Evolutionary conservation across 331 rosid species (phyloP).

Genomic region (Quercus phellos): DNA sequence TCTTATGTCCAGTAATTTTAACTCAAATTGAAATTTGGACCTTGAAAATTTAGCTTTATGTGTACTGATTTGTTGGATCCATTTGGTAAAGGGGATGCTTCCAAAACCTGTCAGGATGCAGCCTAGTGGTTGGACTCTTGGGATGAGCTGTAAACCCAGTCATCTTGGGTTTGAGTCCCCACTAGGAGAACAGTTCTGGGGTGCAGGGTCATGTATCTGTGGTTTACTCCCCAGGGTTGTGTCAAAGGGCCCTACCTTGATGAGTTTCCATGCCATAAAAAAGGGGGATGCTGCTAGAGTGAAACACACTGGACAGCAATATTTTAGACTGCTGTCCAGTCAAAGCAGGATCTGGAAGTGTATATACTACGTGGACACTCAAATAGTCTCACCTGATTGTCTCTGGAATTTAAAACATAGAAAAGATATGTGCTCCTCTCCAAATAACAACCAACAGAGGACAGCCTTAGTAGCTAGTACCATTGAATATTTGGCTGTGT

Average conservation of each 20-base stretch:
- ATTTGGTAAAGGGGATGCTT: background rate
- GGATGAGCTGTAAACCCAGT: too few species aligned
- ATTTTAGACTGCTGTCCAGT: background rate
- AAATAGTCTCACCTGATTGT: background rate
- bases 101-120: too few species aligned
- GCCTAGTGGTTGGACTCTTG: too few species aligned
- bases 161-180: too few species aligned
- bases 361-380: background rate
- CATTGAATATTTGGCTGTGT: background rate
- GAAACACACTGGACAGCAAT: background rate
- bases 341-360: background rate
- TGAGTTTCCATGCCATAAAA: too few species aligned
- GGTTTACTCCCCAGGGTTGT: too few species aligned
- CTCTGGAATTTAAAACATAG: background rate
- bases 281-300: background rate
- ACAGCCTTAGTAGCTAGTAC: background rate
- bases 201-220: too few species aligned
- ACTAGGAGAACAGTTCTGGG: too few species aligned
- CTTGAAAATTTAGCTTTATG: background rate
- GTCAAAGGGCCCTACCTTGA: too few species aligned
- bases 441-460: background rate
- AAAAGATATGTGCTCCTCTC: background rate
- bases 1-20: too few species aligned
- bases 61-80: background rate
- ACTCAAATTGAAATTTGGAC: too few species aligned